A percentile compares a stretch with the other conserved stretches of the same genome.
These are phyloP conservation scores for Rhynchospora breviuscula DNA, from an alignment of 176 grass and related monocot species.

Conservation along the genomic window DNA sequence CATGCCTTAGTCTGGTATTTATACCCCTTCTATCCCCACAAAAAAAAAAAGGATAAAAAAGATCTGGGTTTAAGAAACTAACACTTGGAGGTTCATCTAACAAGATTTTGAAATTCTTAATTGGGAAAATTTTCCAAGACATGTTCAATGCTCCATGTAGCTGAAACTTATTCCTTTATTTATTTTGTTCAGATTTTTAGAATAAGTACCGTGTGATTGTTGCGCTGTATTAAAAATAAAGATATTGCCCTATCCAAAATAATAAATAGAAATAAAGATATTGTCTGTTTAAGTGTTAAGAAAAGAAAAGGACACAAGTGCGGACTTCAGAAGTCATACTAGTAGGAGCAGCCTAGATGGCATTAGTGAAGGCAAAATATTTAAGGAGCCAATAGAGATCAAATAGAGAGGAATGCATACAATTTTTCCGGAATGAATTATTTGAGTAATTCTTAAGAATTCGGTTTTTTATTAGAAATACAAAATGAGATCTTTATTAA, in stretches of 20 bases:
- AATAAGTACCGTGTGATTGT: conserved; percentile 9
- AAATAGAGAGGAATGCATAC: not conserved
- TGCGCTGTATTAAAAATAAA: not conserved
- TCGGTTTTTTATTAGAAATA: no score
- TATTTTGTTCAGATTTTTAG: not conserved
- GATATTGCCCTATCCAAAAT: not conserved
- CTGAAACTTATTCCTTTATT: not conserved
- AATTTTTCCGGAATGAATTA: not conserved
- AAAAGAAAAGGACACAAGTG: not conserved
- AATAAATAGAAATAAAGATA: not conserved
- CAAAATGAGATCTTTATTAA: not conserved
- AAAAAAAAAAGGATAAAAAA: not conserved
- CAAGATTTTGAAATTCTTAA: not conserved
- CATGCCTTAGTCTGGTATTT: conserved; percentile 7
- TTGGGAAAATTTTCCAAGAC: not conserved
- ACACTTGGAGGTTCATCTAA: not conserved
- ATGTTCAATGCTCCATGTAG: not conserved
- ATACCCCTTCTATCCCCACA: not conserved
- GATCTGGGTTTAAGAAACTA: not conserved
- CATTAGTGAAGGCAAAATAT: not conserved
- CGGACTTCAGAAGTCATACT: not conserved
- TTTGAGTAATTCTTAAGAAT: not conserved
- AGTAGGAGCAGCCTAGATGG: not conserved
- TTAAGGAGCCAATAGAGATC: not conserved
- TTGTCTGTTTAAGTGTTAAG: not conserved